Conservation (phyloP, 306 rosid genomes). For the Quercus ilex region DNA sequence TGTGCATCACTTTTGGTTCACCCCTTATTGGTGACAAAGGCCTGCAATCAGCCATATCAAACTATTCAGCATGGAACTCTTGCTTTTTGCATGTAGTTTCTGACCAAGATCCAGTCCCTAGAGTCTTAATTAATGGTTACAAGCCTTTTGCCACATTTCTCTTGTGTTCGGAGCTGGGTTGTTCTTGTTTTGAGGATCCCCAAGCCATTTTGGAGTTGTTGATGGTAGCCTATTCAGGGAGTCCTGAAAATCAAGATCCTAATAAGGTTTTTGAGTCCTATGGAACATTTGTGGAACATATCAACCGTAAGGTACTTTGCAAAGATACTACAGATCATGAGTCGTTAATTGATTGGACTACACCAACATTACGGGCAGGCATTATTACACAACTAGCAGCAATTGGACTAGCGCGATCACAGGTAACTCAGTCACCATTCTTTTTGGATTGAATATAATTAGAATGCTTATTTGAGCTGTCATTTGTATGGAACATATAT, state of each 20-base stretch:
- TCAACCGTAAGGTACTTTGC: conserved; percentile 12
- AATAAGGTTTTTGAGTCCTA: conserved; percentile 17
- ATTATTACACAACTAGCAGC: conserved; percentile 34
- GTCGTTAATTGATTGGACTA: background rate
- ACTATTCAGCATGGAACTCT: too few relatives aligned
- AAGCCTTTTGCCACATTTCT: conserved; percentile 69
- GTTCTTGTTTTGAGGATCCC: conserved; percentile 49
- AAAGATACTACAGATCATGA: background rate
- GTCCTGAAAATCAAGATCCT: background rate
- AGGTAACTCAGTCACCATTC: conserved; percentile 32
- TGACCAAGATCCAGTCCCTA: conserved; percentile 40
- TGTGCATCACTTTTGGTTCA: conserved; percentile 75
- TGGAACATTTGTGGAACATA: conserved; percentile 26
- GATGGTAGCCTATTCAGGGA: background rate
- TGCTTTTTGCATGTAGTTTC: conserved; percentile 26
- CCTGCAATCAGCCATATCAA: too few relatives aligned
- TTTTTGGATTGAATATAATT: background rate
- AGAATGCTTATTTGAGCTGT: background rate
- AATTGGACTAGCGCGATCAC: conserved; percentile 22
- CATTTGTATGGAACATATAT: background rate
- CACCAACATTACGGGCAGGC: conserved; percentile 26
- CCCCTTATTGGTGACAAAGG: conserved; percentile 56
- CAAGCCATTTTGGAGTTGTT: conserved; percentile 31
- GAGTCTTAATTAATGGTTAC: conserved; percentile 13
- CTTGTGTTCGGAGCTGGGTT: conserved; percentile 34